Percentiles rank a stretch among this genome's conserved stretches.
Evolutionary conservation across 306 rosid species (phyloP).

Genomic region (Lagenaria siceraria): DNA sequence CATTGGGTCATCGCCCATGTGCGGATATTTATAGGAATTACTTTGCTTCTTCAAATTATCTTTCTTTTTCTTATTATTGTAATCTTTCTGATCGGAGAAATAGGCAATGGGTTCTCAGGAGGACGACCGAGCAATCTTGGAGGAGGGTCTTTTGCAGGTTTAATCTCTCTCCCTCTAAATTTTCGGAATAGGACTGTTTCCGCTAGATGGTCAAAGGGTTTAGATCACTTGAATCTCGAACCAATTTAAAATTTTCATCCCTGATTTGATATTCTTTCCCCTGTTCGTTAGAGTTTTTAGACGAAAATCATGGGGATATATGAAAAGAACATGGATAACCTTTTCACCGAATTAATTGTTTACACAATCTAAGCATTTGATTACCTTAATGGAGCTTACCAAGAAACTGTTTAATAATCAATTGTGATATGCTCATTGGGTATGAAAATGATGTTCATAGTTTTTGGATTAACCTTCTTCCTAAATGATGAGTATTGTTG

Average conservation of each 20-base stretch:
- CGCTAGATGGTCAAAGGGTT: not conserved
- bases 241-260: not conserved
- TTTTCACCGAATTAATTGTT: not conserved
- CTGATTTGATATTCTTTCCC: not conserved
- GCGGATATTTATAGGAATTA: not conserved
- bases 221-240: not conserved
- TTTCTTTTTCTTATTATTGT: not conserved
- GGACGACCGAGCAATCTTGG: slow-evolving; percentile 30
- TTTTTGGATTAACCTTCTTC: not conserved
- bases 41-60: not conserved
- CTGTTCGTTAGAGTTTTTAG: no score
- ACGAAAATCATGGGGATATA: not conserved
- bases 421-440: not conserved
- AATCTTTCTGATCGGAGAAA: not conserved
- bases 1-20: not conserved
- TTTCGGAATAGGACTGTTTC: not conserved
- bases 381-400: not conserved
- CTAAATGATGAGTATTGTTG: not conserved
- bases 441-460: not conserved
- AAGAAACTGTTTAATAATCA: no score
- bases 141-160: slow-evolving; percentile 38
- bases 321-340: not conserved
- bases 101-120: slow-evolving; percentile 34
- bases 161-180: not conserved
- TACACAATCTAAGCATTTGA: not conserved